Evolutionary conservation across 1,139 yeast genomes (phyloP).

Genomic region (Magnusiomyces magnusii): DNA sequence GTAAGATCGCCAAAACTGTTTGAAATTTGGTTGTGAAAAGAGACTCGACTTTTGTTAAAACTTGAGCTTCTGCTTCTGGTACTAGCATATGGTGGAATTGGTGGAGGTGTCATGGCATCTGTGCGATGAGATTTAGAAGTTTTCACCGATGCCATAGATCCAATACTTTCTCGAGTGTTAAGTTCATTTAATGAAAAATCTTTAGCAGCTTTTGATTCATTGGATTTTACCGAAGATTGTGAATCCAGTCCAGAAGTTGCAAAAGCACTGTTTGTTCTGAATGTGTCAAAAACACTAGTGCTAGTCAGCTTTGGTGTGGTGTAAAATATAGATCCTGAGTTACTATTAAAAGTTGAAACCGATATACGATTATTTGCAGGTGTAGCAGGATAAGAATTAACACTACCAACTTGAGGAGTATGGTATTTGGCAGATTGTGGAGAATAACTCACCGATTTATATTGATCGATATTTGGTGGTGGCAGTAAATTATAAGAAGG

Average conservation of each 20-base stretch:
- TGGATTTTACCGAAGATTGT: not conserved
- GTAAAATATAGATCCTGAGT: not conserved
- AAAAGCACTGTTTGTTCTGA: not conserved
- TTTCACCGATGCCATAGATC: not conserved
- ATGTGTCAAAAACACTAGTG: not conserved
- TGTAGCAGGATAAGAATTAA: not conserved
- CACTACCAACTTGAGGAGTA: not conserved
- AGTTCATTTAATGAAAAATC: not conserved
- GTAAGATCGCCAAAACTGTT: not conserved
- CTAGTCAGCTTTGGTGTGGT: not conserved
- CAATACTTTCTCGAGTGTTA: not conserved
- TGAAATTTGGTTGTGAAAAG: not conserved
- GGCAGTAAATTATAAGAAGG: not conserved
- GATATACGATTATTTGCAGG: not conserved
- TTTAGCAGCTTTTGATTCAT: not conserved
- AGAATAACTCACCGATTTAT: conserved; percentile 4
- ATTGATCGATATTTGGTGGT: conserved; percentile 1
- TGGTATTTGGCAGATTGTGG: not conserved
- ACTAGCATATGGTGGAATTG: not conserved
- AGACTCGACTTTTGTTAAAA: not conserved
- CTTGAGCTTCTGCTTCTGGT: conserved; percentile 1
- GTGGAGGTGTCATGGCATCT: not conserved
- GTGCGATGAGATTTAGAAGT: not conserved
- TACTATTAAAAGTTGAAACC: not conserved
- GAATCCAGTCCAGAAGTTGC: not conserved